Evolutionary conservation across 2,329 filamentous ascomycete genomes (phyloP).

Genomic region (Lecanicillium sp.): DNA sequence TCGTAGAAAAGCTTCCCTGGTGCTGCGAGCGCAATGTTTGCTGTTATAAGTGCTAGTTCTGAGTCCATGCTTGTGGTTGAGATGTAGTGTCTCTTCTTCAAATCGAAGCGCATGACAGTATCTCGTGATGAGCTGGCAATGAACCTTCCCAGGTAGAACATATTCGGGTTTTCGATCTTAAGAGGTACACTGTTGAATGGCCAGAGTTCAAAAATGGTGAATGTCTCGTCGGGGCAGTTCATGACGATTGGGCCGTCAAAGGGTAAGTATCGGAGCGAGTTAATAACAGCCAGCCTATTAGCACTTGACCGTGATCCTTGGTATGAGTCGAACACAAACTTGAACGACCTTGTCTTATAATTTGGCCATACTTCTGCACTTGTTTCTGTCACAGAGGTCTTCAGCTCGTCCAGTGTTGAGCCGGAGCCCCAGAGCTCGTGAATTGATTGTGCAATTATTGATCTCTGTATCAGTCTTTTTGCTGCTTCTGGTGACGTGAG

Average conservation of each 20-base stretch:
- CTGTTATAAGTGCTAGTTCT: constrained; percentile 82
- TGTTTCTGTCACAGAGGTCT: constrained; percentile 50
- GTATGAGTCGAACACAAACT: constrained; percentile 77
- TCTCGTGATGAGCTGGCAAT: constrained; percentile 60
- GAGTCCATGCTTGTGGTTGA: constrained; percentile 97
- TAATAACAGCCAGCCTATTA: constrained; percentile 66
- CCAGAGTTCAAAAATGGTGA: constrained; percentile 80
- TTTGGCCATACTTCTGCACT: constrained; percentile 54
- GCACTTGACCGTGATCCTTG: constrained; percentile 58
- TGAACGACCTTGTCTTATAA: constrained; percentile 64
- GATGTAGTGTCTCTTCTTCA: constrained; percentile 92
- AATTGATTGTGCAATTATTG: constrained; percentile 73
- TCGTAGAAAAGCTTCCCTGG: constrained; percentile 87
- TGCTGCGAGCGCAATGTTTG: constrained; percentile 76
- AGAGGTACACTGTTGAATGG: constrained; percentile 41
- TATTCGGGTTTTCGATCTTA: constrained; percentile 43
- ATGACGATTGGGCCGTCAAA: constrained; percentile 75
- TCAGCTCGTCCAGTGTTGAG: constrained; percentile 56
- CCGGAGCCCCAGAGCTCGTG: constrained; percentile 85
- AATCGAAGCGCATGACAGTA: constrained; percentile 64
- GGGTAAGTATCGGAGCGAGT: constrained; percentile 69
- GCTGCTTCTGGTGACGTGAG: constrained; percentile 60
- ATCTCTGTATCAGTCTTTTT: constrained; percentile 59
- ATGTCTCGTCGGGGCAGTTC: constrained; percentile 63
- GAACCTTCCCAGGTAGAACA: constrained; percentile 63